A percentile compares a stretch with the other conserved stretches of the same genome.
Conservation (phyloP, 305 asterid genomes). For the Rubia tinctorum region DNA sequence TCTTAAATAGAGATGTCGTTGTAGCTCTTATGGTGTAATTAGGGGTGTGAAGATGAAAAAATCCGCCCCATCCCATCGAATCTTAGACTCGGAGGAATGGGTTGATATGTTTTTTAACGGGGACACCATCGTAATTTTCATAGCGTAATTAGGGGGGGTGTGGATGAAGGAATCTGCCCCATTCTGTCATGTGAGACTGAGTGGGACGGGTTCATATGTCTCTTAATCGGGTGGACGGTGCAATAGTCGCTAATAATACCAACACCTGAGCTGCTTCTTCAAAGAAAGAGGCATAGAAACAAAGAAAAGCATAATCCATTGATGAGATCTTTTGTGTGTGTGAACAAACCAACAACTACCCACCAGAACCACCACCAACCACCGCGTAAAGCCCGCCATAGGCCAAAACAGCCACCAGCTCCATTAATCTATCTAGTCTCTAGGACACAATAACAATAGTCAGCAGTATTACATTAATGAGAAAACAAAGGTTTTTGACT, state of each 20-base stretch:
- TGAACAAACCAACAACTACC: not conserved
- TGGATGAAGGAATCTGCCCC: too few species aligned
- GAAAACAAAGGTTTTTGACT: not conserved
- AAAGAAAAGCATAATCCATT: not conserved
- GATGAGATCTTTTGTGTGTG: not conserved
- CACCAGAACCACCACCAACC: not conserved
- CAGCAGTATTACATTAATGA: not conserved
- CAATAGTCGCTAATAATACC: not conserved
- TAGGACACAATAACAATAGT: not conserved
- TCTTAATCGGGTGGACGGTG: too few species aligned
- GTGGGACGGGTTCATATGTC: too few species aligned
- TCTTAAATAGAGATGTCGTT: too few species aligned
- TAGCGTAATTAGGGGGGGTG: too few species aligned
- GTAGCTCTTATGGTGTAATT: too few species aligned
- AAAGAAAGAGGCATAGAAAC: conserved; percentile 4
- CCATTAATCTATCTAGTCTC: not conserved
- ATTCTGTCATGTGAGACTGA: too few species aligned
- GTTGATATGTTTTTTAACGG: too few species aligned
- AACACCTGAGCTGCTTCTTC: not conserved
- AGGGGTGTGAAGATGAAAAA: too few species aligned
- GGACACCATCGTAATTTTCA: too few species aligned
- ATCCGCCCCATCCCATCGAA: too few species aligned
- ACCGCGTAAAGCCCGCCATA: not conserved
- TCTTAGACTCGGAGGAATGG: too few species aligned
- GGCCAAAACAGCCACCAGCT: not conserved